Conservation (phyloP, 1,284 basidiomycete genomes). For the Spongispora temasekensis region DNA sequence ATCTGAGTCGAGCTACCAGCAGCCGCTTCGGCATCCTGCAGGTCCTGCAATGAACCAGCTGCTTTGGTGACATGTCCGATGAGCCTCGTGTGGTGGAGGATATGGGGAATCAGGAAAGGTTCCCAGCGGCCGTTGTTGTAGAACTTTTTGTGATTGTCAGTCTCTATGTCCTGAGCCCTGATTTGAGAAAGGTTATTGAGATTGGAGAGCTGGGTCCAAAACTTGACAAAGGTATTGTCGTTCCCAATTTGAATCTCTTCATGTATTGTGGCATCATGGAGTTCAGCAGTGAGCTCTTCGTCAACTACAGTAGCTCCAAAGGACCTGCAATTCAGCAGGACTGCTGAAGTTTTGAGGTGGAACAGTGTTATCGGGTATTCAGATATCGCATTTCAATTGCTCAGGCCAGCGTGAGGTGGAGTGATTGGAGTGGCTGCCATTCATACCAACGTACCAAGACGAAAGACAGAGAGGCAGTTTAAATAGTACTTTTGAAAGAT, state of each 20-base stretch:
- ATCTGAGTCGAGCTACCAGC: not conserved
- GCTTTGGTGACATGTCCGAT: not conserved
- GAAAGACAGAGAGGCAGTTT: not conserved
- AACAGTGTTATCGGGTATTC: not conserved
- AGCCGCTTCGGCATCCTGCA: not conserved
- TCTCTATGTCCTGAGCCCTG: not conserved
- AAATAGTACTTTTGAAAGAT: too few species aligned
- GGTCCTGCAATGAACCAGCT: not conserved
- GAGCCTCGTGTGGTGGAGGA: not conserved
- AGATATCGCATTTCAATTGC: not conserved
- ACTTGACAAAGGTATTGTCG: not conserved
- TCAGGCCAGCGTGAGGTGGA: not conserved
- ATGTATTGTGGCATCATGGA: not conserved
- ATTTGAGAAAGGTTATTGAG: not conserved
- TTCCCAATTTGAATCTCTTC: not conserved
- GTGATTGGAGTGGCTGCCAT: not conserved
- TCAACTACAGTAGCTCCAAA: not conserved
- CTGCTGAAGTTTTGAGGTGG: not conserved
- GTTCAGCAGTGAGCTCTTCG: not conserved
- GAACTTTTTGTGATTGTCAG: not conserved
- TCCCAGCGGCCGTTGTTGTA: not conserved
- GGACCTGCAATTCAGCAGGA: not conserved
- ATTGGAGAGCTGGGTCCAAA: not conserved
- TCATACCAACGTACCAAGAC: not conserved
- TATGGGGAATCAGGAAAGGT: not conserved